Evolutionary conservation across 768 basidiomycete genomes (phyloP).

Genomic region (Podaxis sp.): DNA sequence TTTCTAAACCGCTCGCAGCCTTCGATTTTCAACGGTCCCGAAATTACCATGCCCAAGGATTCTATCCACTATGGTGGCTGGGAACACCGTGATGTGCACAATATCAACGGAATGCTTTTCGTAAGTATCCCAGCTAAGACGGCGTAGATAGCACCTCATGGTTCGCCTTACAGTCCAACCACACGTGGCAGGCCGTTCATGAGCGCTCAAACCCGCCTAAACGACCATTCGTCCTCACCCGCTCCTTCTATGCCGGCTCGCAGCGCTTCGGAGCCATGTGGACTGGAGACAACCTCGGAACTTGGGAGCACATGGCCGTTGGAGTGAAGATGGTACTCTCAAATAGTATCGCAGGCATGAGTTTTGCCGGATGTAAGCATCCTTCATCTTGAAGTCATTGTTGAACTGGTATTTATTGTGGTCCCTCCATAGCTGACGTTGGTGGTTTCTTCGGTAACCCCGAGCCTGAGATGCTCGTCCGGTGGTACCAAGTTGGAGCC

Average conservation of each 20-base stretch:
- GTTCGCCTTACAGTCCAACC: conserved; percentile 61
- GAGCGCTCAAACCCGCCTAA: conserved; percentile 72
- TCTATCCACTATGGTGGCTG: conserved; percentile 88
- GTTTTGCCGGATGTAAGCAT: conserved; percentile 83
- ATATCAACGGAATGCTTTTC: conserved; percentile 95
- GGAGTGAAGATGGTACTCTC: conserved; percentile 92
- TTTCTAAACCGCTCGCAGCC: conserved; percentile 45
- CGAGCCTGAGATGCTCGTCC: conserved; percentile 87
- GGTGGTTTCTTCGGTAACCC: conserved; percentile 99
- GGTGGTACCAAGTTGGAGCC: conserved; percentile 96
- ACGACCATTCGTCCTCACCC: conserved; percentile 94
- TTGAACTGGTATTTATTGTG: conserved; percentile 7
- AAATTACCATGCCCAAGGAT: conserved; percentile 74
- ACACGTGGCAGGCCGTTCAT: conserved; percentile 78
- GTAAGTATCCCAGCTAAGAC: conserved; percentile 38
- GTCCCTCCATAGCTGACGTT: conserved; percentile 73
- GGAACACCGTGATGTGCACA: conserved; percentile 98
- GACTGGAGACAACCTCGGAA: conserved; percentile 98
- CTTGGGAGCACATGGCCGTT: conserved; percentile 96
- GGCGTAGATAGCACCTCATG: neutral
- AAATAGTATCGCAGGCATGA: conserved; percentile 87
- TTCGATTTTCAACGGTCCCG: conserved; percentile 97
- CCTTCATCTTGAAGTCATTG: neutral
- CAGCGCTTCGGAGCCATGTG: conserved; percentile 97
- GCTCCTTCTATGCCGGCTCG: conserved; percentile 93